These are phyloP conservation scores for Cladosporium sp. DNA, from an alignment of 2,329 filamentous ascomycete genomes.

Conservation along the genomic window DNA sequence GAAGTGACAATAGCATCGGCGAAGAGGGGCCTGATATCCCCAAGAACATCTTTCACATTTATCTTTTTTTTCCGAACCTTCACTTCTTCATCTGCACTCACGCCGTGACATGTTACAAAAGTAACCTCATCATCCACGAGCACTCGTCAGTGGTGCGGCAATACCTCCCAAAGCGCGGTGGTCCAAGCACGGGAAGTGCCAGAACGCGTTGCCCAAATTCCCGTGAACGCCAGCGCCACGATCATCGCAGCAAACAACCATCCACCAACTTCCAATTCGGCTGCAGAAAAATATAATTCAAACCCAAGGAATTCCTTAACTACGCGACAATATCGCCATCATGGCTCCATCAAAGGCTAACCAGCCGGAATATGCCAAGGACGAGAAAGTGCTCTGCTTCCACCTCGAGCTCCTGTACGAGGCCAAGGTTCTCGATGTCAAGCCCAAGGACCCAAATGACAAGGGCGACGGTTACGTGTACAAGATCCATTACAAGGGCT, in stretches of 20 bases:
- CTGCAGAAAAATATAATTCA: neutral
- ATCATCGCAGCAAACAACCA: conserved; percentile 1
- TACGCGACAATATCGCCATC: neutral
- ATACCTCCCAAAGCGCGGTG: neutral
- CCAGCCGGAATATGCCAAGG: conserved; percentile 60
- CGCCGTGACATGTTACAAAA: neutral
- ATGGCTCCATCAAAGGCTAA: conserved; percentile 56
- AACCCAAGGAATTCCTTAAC: neutral
- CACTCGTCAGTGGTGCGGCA: neutral
- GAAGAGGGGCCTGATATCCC: neutral
- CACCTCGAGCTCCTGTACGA: conserved; percentile 97
- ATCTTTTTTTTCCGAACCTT: neutral
- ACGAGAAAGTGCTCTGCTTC: conserved; percentile 94
- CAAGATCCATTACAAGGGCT: conserved; percentile 97
- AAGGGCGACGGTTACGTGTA: conserved; percentile 77
- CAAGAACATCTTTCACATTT: too few species aligned
- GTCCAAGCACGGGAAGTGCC: conserved; percentile 2
- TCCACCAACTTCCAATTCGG: neutral
- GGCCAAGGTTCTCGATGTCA: conserved; percentile 85
- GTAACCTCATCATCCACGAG: neutral
- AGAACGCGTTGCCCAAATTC: conserved; percentile 1
- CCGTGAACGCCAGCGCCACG: neutral
- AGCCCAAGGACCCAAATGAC: conserved; percentile 56
- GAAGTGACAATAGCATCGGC: neutral
- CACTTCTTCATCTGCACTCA: neutral